Base-by-base conservation (phyloP, 2,329 filamentous ascomycete genomes). In the Microascus cirrosus region DNA sequence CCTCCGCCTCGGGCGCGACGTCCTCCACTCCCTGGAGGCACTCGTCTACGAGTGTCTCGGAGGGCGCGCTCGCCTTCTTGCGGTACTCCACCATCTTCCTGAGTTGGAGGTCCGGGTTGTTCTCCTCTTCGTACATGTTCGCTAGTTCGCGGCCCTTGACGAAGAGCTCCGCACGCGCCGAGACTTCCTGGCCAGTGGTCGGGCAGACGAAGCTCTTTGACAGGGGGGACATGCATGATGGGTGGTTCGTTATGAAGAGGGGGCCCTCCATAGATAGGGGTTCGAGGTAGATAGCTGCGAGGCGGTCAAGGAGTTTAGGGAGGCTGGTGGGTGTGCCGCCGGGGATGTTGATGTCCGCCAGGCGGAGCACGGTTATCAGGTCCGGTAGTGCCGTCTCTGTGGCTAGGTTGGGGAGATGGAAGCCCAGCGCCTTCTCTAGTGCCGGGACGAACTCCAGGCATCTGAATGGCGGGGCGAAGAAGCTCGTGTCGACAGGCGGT, bases 41-140 rank as follows among this genome's bases (percentile, higher is more conserved):
- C 20, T 53, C 55, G 10, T 52, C 55, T 10, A 52, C 55, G 48
- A 64, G 70, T 25, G 70, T 58, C 18, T 62, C 62, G 20, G 53
- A 42, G 11, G 56, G 56, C 10, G 36, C 34, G 12, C 13, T 32
- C 34, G 57, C 36, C 66, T 63, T 55, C 63, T 68, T 62, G 32
- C 73, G 70, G 63, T 84, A 80, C 11, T 72, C 79, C 53, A 84
- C 71, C 62, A 99, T 91, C 71, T 99, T 99, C 58, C 81, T 78
- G 53, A 89, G 80, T 73, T 99, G 94, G 65, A 87, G 88, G 57
- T 87, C 85, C 0, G 94, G 94, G 56, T 90, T 89, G 70, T 99
- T 99, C 70, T 99, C 94, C 72, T 99, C 94, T 70, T 99, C 94
- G 70, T 99, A 99, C 76, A 93, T 95, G 71, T 99, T 99, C 60